A percentile compares a stretch with the other conserved stretches of the same genome.
These are phyloP conservation scores for Boletus pseudopeckii DNA, from an alignment of 768 basidiomycete genomes.

Conservation along the genomic window DNA sequence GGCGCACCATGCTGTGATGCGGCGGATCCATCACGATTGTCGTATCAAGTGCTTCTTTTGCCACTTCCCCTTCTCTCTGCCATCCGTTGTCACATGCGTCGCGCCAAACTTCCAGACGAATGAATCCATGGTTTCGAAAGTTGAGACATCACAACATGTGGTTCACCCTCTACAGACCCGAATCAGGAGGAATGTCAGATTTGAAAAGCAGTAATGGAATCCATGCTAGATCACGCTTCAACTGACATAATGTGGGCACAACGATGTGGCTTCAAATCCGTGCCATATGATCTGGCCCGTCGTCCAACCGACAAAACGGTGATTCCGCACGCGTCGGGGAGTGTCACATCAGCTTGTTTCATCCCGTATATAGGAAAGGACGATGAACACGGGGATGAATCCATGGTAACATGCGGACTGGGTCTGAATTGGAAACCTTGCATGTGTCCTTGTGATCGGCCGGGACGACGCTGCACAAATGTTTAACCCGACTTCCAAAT, in stretches of 20 bases:
- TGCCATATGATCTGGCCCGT: conserved; percentile 4
- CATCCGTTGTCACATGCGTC: neutral
- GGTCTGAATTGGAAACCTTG: conserved; percentile 1
- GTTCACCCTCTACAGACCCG: neutral
- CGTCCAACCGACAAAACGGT: neutral
- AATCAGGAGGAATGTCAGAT: neutral
- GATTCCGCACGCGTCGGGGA: neutral
- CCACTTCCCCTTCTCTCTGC: neutral
- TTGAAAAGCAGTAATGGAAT: neutral
- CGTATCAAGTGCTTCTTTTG: neutral
- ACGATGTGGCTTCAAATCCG: neutral
- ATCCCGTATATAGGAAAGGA: neutral
- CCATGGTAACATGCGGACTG: neutral
- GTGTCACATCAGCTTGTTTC: neutral
- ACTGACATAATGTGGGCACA: neutral
- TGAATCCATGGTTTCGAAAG: neutral
- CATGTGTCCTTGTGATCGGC: neutral
- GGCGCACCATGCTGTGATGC: neutral
- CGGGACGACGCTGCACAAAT: neutral
- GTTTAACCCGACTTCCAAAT: conserved; percentile 10
- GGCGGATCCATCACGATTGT: neutral
- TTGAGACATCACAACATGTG: neutral
- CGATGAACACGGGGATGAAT: neutral
- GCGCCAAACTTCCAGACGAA: neutral
- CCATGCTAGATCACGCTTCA: neutral